Conservation (phyloP, 1,284 basidiomycete species). For the Thecaphora frezii region DNA sequence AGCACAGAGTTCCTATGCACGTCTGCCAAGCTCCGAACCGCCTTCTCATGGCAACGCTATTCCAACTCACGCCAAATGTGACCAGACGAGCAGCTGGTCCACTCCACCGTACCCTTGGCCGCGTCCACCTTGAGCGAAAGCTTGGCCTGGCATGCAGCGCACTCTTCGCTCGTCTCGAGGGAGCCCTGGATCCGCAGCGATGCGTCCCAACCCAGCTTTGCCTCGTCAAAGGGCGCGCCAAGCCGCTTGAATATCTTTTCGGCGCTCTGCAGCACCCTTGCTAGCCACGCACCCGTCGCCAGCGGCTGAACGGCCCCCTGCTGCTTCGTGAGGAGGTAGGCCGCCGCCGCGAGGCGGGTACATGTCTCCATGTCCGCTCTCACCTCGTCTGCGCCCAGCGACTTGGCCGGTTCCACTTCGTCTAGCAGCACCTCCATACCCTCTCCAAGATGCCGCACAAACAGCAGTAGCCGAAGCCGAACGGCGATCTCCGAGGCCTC, state of each 20-base stretch:
- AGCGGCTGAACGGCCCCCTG: too few species aligned
- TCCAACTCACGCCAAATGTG: constrained; percentile 28
- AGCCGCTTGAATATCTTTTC: background rate
- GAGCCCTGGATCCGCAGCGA: background rate
- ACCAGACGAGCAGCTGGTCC: constrained; percentile 19
- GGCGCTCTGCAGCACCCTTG: background rate
- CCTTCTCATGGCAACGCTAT: background rate
- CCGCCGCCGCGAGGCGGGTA: background rate
- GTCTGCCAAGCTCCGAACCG: background rate
- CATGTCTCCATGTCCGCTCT: background rate
- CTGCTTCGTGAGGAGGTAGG: background rate
- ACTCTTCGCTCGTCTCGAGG: constrained; percentile 9
- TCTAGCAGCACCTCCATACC: background rate
- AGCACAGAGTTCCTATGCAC: too few species aligned
- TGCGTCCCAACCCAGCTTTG: background rate
- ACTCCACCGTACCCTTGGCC: constrained; percentile 8
- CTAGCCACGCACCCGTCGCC: background rate
- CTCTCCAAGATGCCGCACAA: background rate
- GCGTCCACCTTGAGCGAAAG: constrained; percentile 12
- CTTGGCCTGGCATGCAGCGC: constrained; percentile 20
- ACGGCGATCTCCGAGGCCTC: background rate
- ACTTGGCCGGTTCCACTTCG: background rate
- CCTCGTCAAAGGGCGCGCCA: background rate
- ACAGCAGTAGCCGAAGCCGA: background rate
- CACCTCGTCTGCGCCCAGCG: background rate